phyloP scores from a whole-genome alignment of 345 rosid genomes.

The Ailanthus altissimus region DNA sequence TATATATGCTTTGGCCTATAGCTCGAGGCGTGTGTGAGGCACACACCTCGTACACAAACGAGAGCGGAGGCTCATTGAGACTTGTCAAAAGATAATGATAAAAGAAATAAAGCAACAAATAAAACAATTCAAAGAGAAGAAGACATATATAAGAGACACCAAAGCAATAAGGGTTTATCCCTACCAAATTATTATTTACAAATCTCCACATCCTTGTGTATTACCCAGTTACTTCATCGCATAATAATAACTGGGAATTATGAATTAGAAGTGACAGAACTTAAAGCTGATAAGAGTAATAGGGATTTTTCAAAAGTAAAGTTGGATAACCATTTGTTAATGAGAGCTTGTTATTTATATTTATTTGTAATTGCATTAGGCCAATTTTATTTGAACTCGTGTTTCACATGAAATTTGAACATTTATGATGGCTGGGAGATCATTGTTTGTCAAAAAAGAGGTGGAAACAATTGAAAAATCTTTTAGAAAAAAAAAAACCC shows the following conservation, averaged over 20 bases:
- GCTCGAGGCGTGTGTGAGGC: slow-evolving; percentile 14
- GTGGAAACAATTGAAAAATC: too few relatives aligned
- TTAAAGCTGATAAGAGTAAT: too few relatives aligned
- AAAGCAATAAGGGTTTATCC: not conserved
- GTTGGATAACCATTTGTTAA: too few relatives aligned
- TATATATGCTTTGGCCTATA: not conserved
- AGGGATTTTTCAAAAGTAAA: too few relatives aligned
- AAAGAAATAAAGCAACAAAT: not conserved
- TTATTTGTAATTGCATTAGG: too few relatives aligned
- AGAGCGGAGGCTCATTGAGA: not conserved
- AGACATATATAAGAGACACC: not conserved
- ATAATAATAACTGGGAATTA: too few relatives aligned
- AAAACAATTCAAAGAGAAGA: not conserved
- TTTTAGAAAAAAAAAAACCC: not conserved
- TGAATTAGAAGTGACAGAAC: too few relatives aligned
- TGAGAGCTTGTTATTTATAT: too few relatives aligned
- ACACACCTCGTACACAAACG: slow-evolving; percentile 7
- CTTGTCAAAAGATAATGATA: not conserved
- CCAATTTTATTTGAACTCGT: too few relatives aligned
- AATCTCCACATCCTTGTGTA: too few relatives aligned
- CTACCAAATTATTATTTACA: not conserved
- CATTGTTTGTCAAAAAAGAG: not conserved
- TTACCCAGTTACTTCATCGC: too few relatives aligned
- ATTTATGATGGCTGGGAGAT: not conserved
- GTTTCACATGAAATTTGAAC: not conserved